Conservation (phyloP, 129 eudicot genomes). For the Escallonia herrerae region DNA sequence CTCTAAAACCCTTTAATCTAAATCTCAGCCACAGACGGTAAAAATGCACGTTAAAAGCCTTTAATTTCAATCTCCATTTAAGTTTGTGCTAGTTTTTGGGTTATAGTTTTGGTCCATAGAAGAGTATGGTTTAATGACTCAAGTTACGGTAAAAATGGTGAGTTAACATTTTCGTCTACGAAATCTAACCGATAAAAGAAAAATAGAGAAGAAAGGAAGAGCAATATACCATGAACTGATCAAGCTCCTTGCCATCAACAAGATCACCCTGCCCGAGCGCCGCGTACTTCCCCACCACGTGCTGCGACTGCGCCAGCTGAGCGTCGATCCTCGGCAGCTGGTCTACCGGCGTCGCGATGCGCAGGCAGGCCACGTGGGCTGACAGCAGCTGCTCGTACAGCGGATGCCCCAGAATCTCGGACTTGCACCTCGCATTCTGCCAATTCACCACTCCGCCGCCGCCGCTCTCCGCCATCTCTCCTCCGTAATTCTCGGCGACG, state of each 20-base stretch:
- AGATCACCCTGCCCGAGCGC: constrained; percentile 39
- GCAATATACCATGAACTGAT: constrained; percentile 68
- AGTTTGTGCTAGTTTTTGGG: too few relatives aligned
- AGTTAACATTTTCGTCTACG: too few relatives aligned
- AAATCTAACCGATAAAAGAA: too few relatives aligned
- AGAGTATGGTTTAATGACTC: too few relatives aligned
- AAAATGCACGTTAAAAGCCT: too few relatives aligned
- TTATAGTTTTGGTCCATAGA: too few relatives aligned
- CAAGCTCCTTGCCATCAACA: constrained; percentile 74
- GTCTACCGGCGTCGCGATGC: constrained; percentile 88
- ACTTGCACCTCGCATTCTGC: constrained; percentile 61
- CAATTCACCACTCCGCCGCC: constrained; percentile 39
- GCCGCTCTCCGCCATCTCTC: constrained; percentile 26
- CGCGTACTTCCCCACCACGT: constrained; percentile 71
- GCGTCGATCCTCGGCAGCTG: constrained; percentile 89
- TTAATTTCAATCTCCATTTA: too few relatives aligned
- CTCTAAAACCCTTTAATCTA: too few relatives aligned
- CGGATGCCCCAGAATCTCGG: constrained; percentile 66
- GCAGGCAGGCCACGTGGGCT: constrained; percentile 77
- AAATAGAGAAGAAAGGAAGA: not conserved
- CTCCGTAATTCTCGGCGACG: constrained; percentile 20
- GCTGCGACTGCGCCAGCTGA: constrained; percentile 80
- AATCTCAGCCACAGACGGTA: too few relatives aligned
- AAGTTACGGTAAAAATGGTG: too few relatives aligned
- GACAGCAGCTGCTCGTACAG: constrained; percentile 74